Conservation (phyloP, 176 grass and related monocot genomes). For the Neostapfia colusana region DNA sequence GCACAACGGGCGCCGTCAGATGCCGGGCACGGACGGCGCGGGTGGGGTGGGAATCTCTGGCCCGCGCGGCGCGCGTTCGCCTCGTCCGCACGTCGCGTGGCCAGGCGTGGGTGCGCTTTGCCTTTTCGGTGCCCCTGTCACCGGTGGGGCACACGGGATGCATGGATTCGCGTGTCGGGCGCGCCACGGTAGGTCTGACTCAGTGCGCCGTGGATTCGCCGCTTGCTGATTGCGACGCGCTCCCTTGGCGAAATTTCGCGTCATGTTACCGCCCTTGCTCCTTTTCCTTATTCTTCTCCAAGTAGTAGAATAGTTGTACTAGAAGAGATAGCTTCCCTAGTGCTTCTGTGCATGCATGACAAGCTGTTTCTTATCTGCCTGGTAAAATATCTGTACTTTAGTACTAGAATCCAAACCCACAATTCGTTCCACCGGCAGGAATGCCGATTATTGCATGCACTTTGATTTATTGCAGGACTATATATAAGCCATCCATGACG, state of each 20-base stretch:
- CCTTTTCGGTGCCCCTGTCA: background rate
- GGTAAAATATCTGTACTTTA: too few species aligned
- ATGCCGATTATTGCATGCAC: too few species aligned
- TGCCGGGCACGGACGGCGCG: background rate
- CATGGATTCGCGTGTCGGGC: conserved; percentile 40
- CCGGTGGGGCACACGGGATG: background rate
- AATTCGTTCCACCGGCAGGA: too few species aligned
- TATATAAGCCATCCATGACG: too few species aligned
- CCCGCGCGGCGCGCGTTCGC: conserved; percentile 10
- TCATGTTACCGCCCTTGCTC: too few species aligned
- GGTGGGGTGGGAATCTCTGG: too few species aligned
- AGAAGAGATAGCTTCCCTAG: too few species aligned
- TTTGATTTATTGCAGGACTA: too few species aligned
- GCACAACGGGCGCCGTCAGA: conserved; percentile 21
- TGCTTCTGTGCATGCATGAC: too few species aligned
- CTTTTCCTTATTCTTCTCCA: background rate
- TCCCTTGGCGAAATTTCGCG: background rate
- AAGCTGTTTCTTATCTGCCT: too few species aligned
- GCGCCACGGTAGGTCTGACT: conserved; percentile 21
- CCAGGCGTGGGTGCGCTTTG: background rate
- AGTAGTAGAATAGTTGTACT: too few species aligned
- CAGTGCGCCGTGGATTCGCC: conserved; percentile 23
- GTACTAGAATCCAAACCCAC: too few species aligned
- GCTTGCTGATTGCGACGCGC: background rate
- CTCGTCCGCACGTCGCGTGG: conserved; percentile 15